Evolutionary conservation across 768 basidiomycete genomes (phyloP), one percentile per base, ranked within the genome.

Genomic region (Mycena floridula): DNA sequence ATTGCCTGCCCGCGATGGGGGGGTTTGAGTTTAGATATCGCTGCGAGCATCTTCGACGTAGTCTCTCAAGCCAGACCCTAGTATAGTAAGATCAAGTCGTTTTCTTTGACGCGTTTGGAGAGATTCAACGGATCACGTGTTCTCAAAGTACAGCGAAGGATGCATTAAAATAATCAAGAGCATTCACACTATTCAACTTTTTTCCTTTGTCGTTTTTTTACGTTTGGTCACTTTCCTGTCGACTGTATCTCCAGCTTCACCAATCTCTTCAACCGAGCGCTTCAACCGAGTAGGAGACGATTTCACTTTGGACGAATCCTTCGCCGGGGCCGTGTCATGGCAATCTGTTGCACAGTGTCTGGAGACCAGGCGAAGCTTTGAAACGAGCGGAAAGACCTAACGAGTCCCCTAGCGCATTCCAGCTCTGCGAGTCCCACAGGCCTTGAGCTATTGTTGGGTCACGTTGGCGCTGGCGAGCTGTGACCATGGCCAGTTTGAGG

Each of bases 261-360:
- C 28, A 9, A 32, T 9, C 9, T 32, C 28, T 32, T 16, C 16
- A 16, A n/a, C n/a, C n/a, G n/a, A n/a, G n/a, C n/a, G n/a, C n/a
- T n/a, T n/a, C n/a, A n/a, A n/a, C n/a, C n/a, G n/a, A n/a, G n/a
- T n/a, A n/a, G n/a, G n/a, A n/a, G n/a, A n/a, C n/a, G n/a, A n/a
- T n/a, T n/a, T n/a, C n/a, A n/a, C n/a, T n/a, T n/a, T n/a, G n/a
- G n/a, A n/a, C n/a, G n/a, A n/a, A n/a, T n/a, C n/a, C n/a, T n/a
- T n/a, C n/a, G n/a, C n/a, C n/a, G n/a, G n/a, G n/a, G n/a, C 18
- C n/a, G 13, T 39, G 23, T 13, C 13, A 13, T 22, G 5, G 38
- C 58, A 41, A 92, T 64, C 59, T 90, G 88, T 72, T 73, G 54
- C 85, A 81, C 62, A 82, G 73, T 42, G 71, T 72, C 23, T 73